Base-by-base conservation (phyloP, 495 filamentous ascomycete genomes). In the Xylona heveae region DNA sequence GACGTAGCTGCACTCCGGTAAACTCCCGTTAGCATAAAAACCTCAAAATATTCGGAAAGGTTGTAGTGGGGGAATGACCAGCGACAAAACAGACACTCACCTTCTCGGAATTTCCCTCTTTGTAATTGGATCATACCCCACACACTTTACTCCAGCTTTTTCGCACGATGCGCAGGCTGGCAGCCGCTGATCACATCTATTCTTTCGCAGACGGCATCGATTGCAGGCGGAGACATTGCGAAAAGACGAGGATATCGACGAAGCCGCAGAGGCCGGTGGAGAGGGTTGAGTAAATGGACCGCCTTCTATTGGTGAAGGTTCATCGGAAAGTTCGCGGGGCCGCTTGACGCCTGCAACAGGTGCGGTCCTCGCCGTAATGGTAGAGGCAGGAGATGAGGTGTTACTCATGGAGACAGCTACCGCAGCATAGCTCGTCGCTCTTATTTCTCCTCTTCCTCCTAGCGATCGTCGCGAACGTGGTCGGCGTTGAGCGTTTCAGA, bases 151-250 rank as follows among this genome's bases (percentile, higher is more conserved):
- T 40, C 66, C 62, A 9, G 79, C 83, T 55, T 93, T 94, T 49
- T 82, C 81, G 49, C 85, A 95, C 36, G 76, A 73, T 28, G 78
- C 68, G 52, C 85, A 95, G 31, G 76, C 76, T 16, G 85, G 85
- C 29, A 95, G 63, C 28, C 72, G 70, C 58, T 92, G 84, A 47
- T 95, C 85, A 46, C 85, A 95, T 18, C 83, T 68, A 44, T 95
- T 93, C 55, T 95, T 95, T 41, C 85, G 69, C 40, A 85, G 54
- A 8, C 85, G 70, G 48, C 85, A 95, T 14, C 85, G 70, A 54
- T 93, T 90, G 50, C 85, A 95, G 29, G 85, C 85, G 40, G 77
- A 85, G 38, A 95, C 85, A 49, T 92, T 93, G 42, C 84, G 74
- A 51, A 94, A 93, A 10, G 71, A 64, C 5, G 71, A 71, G 26